Evolutionary conservation across 805 yeast species (phyloP), one percentile per base, ranked within the genome.

Genomic region (Candida tammaniensis): DNA sequence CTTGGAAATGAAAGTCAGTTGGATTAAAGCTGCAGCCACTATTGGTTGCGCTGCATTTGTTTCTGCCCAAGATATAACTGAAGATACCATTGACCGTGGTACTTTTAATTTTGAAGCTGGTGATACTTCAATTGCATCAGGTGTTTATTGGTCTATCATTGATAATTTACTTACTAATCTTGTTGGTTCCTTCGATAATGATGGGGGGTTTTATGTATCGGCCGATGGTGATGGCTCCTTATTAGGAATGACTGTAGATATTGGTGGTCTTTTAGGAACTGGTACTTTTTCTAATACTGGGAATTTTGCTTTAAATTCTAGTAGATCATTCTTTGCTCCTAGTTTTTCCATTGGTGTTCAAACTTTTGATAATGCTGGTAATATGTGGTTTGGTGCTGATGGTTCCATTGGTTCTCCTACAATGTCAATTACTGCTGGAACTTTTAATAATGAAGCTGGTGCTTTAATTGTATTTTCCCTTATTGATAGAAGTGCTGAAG

Each of bases 121-220:
- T 43, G 32, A 25, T 35, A 49, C 16, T 40, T 33, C 6, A 38
- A 55, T 24, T 24, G 36, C n/a, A 10, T 23, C 44, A 3, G 56
- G 52, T 20, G 58, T 43, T 3, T 51, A 44, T 31, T 57, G 52
- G 47, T 54, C 62, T 11, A 52, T 57, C 19, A 43, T 55, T 24
- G 43, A 52, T 31, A 51, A 49, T 29, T 40, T 49, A 5, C 7
- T 38, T 7, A 25, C 45, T 7, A 11, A 31, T 13, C 35, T 50
- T 18, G 15, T 28, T 12, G 53, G 54, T 15, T 17, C 38, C n/a
- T 18, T 47, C 14, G 36, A 27, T 21, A 39, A 38, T 19, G 32
- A 48, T 16, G 52, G 49, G 18, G 45, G 37, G 6, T 43, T 50
- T 18, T 35, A 12, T 15, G 17, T 35, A 14, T 29, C 33, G 5